A percentile compares a stretch with the other conserved stretches of the same genome.
Evolutionary conservation across 2,329 filamentous ascomycete genomes (phyloP).

Genomic region (Fusarium continuum): DNA sequence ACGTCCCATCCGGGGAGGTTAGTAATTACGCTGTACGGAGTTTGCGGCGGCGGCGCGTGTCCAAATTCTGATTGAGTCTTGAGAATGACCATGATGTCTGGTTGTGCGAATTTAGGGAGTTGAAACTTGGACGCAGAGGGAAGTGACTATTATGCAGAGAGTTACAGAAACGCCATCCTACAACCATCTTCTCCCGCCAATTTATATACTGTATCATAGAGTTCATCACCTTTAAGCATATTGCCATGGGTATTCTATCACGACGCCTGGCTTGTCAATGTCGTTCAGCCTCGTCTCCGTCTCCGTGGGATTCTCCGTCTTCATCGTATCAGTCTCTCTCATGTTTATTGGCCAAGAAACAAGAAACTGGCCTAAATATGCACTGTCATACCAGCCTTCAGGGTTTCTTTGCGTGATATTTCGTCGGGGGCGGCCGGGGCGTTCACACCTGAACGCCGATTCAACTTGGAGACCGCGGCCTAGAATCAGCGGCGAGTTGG

Average conservation of each 20-base stretch:
- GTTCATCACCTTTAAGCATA: neutral
- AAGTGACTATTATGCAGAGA: neutral
- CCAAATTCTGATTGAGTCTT: slow-evolving; percentile 53
- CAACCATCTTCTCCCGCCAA: too few species aligned
- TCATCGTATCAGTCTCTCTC: neutral
- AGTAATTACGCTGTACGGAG: slow-evolving; percentile 57
- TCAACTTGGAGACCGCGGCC: neutral
- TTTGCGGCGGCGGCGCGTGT: slow-evolving; percentile 57
- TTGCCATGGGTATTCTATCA: neutral
- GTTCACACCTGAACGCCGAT: neutral
- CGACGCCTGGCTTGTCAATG: neutral
- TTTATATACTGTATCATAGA: neutral
- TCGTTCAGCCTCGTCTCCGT: too few species aligned
- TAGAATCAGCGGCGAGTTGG: neutral
- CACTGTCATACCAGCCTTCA: neutral
- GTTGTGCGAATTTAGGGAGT: neutral
- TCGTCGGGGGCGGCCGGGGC: neutral
- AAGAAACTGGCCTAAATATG: neutral
- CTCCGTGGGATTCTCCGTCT: neutral
- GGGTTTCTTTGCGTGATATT: neutral
- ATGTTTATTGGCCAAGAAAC: neutral
- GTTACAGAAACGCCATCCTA: neutral
- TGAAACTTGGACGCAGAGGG: neutral
- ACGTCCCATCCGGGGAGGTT: slow-evolving; percentile 57
- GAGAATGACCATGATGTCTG: slow-evolving; percentile 48